A percentile compares a stretch with the other conserved stretches of the same genome.
phyloP scores from a whole-genome alignment of 768 basidiomycete species.

The Strobilomyces echinocephalus region DNA sequence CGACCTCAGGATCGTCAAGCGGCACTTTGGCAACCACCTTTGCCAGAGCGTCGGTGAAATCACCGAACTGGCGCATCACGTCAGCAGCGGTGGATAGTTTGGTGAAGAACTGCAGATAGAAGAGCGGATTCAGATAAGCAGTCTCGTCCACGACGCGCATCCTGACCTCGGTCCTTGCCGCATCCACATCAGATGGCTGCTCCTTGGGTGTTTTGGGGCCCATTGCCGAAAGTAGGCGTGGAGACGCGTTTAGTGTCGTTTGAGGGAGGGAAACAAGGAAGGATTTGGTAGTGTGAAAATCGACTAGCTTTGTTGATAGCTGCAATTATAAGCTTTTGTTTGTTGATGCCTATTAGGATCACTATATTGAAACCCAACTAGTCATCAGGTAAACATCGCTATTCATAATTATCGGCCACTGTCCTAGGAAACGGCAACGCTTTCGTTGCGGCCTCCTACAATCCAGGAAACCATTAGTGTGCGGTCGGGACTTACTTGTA shows the following conservation, averaged over 20 bases:
- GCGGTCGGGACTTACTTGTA: conserved; percentile 1
- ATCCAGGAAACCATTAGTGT: background rate
- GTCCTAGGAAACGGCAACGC: conserved; percentile 5
- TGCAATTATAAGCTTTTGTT: conserved; percentile 38
- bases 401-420: conserved; percentile 16
- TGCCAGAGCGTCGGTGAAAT: conserved; percentile 56
- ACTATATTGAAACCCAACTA: conserved; percentile 36
- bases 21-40: conserved; percentile 40
- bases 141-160: conserved; percentile 7
- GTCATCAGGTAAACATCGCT: conserved; percentile 30
- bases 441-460: too few species aligned
- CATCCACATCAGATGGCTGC: conserved; percentile 22
- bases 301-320: conserved; percentile 34
- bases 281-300: conserved; percentile 38
- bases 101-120: conserved; percentile 45
- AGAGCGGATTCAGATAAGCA: conserved; percentile 20
- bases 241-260: conserved; percentile 26
- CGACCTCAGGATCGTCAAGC: conserved; percentile 29
- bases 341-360: conserved; percentile 36
- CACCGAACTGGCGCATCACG: conserved; percentile 59
- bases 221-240: conserved; percentile 17
- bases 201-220: conserved; percentile 25
- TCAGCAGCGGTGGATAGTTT: conserved; percentile 55
- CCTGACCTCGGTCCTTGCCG: conserved; percentile 29
- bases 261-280: conserved; percentile 32